Evolutionary conservation across 345 rosid species (phyloP).

Genomic region (Heritiera fomes): DNA sequence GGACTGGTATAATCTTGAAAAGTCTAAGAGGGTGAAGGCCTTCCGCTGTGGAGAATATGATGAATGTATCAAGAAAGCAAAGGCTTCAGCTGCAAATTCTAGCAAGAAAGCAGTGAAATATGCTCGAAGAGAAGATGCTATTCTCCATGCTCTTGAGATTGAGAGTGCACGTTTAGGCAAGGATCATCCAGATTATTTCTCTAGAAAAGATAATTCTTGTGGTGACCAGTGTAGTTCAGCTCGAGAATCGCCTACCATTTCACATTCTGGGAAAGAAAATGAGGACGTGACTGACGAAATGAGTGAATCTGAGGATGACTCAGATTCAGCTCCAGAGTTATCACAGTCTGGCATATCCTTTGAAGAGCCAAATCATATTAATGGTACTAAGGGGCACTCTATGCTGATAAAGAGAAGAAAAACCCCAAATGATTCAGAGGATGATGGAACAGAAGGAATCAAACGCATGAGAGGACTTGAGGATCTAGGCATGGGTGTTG

Average conservation of each 20-base stretch:
- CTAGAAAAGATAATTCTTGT: conserved; percentile 34
- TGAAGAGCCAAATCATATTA: conserved; percentile 53
- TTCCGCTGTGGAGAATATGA: conserved; percentile 99
- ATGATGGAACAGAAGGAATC: conserved; percentile 90
- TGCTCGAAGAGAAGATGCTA: conserved; percentile 95
- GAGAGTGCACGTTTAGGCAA: conserved; percentile 71
- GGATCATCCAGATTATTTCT: conserved; percentile 46
- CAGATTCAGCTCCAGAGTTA: conserved; percentile 60
- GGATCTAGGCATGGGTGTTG: conserved; percentile 74
- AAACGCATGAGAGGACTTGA: conserved; percentile 98
- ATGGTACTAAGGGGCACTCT: conserved; percentile 52
- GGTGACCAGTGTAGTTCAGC: conserved; percentile 40
- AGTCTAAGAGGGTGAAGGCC: conserved; percentile 90
- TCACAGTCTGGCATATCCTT: conserved; percentile 70
- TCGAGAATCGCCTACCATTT: conserved; percentile 49
- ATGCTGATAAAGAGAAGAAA: conserved; percentile 66
- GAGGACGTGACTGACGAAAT: conserved; percentile 39
- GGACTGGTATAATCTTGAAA: conserved; percentile 97
- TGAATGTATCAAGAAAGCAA: conserved; percentile 79
- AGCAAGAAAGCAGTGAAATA: conserved; percentile 74
- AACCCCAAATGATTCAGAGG: conserved; percentile 96
- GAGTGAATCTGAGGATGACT: conserved; percentile 42
- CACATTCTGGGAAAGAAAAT: conserved; percentile 52
- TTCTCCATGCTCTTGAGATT: conserved; percentile 86
- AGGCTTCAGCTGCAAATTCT: conserved; percentile 66